These are phyloP conservation scores for Entelexis paramagnoliae DNA, from an alignment of 1,139 yeast genomes.

Conservation along the genomic window DNA sequence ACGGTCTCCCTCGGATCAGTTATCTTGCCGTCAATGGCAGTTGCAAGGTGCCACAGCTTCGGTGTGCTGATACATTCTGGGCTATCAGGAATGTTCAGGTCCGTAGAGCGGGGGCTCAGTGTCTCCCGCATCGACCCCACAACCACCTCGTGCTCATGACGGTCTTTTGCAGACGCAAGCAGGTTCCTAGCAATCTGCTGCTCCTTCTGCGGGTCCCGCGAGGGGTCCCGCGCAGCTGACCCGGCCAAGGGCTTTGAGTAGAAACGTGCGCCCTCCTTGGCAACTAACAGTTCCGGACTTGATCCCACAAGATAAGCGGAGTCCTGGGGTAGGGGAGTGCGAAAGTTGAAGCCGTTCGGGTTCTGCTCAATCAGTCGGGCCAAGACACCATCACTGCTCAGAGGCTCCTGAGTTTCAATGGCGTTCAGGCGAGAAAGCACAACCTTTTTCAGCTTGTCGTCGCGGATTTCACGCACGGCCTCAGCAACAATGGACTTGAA, in stretches of 20 bases:
- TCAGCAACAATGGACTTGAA: constrained; percentile 9
- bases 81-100: constrained; percentile 7
- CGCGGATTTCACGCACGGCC: constrained; percentile 12
- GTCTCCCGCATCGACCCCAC: constrained; percentile 14
- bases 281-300: constrained; percentile 17
- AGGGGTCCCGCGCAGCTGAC: constrained; percentile 14
- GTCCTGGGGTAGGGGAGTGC: constrained; percentile 14
- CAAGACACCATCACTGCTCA: constrained; percentile 3
- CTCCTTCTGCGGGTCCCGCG: constrained; percentile 3
- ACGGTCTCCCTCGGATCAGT: constrained; percentile 1
- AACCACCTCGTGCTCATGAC: constrained; percentile 16
- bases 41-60: constrained; percentile 17
- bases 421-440: constrained; percentile 14
- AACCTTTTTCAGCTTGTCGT: constrained; percentile 12
- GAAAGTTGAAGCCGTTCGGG: constrained; percentile 16
- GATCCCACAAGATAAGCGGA: constrained; percentile 9
- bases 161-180: constrained; percentile 12
- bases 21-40: constrained; percentile 9
- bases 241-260: constrained; percentile 18
- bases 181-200: not conserved
- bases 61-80: constrained; percentile 14
- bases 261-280: constrained; percentile 10
- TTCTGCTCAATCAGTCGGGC: constrained; percentile 9
- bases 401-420: not conserved
- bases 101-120: not conserved